Conservation (phyloP, 176 grass and related monocot genomes). For the Aegilops sharonensis region DNA sequence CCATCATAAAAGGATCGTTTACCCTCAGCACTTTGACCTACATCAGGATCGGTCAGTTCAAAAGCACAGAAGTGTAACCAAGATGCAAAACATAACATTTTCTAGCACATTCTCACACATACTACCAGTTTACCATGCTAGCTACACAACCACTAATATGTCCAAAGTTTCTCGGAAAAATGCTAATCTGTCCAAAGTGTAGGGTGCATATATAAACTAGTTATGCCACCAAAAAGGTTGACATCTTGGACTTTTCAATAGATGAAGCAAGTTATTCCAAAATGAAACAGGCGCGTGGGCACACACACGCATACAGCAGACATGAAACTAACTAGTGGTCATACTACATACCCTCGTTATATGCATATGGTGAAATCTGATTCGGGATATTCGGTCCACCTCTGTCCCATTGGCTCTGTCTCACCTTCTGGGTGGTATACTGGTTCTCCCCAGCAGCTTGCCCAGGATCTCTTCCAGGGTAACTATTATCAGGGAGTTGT, state of each 20-base stretch:
- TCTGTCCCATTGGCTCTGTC: slow-evolving; percentile 74
- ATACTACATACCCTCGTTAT: slow-evolving; percentile 51
- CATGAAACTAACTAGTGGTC: slow-evolving; percentile 31
- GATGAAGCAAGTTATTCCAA: slow-evolving; percentile 1
- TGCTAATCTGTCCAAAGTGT: neutral
- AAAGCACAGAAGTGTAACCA: slow-evolving; percentile 17
- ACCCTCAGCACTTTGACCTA: slow-evolving; percentile 46
- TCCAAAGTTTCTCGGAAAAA: neutral
- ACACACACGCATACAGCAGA: neutral
- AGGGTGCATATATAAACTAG: neutral
- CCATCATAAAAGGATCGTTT: slow-evolving; percentile 56
- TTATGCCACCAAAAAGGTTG: neutral
- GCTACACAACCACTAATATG: neutral
- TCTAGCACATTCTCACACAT: neutral
- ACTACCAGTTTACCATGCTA: neutral
- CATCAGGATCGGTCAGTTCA: slow-evolving; percentile 5
- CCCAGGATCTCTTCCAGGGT: slow-evolving; percentile 41
- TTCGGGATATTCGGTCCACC: slow-evolving; percentile 45
- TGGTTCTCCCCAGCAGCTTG: slow-evolving; percentile 52
- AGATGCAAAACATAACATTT: neutral
- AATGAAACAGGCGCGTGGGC: neutral
- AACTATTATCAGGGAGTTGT: slow-evolving; percentile 53
- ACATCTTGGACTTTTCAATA: neutral
- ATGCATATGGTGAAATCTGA: slow-evolving; percentile 49
- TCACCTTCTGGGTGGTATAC: slow-evolving; percentile 44